A percentile compares a stretch with the other conserved stretches of the same genome.
Evolutionary conservation across 805 yeast species (phyloP).

Genomic region (Metschnikowia cerradonensis): DNA sequence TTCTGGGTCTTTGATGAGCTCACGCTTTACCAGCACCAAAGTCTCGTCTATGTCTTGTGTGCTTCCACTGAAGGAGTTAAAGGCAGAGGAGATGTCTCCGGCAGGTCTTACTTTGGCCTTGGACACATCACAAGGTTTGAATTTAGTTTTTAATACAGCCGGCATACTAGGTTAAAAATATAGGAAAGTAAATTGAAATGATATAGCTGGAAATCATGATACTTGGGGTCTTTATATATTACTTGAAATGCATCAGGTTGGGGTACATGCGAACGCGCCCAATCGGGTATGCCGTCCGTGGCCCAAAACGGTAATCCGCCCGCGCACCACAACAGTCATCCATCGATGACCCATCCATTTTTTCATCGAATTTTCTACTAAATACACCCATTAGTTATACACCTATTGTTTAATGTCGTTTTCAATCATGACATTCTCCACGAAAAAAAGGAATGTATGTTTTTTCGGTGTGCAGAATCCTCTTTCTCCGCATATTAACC

Average conservation of each 20-base stretch:
- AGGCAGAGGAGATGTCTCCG: conserved; percentile 11
- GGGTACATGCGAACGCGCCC: neutral
- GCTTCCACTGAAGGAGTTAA: conserved; percentile 6
- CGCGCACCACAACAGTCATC: neutral
- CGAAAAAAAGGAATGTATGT: conserved; percentile 1
- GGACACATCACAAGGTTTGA: conserved; percentile 5
- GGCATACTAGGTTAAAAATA: neutral
- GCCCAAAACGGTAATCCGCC: conserved; percentile 3
- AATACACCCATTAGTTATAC: neutral
- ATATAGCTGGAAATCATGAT: neutral
- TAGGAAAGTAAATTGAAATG: neutral
- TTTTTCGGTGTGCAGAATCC: neutral
- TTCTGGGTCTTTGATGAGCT: conserved; percentile 6
- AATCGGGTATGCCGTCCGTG: conserved; percentile 1
- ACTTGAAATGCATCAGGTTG: neutral
- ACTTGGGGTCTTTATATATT: neutral
- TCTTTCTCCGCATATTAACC: neutral
- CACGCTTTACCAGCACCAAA: conserved; percentile 4
- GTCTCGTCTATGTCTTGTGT: conserved; percentile 2
- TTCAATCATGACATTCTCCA: neutral
- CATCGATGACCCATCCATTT: neutral
- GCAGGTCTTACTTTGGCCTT: conserved; percentile 9
- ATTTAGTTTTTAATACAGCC: neutral
- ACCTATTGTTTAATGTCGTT: neutral
- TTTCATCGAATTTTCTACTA: neutral